These are phyloP conservation scores for Calendula officinalis DNA, from an alignment of 129 eudicot species.

Conservation along the genomic window DNA sequence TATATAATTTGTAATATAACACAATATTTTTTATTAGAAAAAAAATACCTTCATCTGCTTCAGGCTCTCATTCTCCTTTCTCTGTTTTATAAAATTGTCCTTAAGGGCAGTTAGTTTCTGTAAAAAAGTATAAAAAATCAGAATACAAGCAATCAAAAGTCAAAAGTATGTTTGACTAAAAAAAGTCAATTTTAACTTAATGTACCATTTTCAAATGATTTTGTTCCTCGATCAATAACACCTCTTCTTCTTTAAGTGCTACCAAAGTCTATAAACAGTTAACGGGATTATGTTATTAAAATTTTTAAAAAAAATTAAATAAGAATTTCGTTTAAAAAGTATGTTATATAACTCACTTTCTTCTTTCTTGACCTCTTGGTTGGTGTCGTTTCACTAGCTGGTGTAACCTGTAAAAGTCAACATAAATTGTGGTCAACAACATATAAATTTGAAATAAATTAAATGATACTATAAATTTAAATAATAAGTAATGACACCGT, in stretches of 20 bases:
- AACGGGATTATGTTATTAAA: neutral
- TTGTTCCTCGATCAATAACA: constrained; percentile 32
- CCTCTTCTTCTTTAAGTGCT: constrained; percentile 40
- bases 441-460: neutral
- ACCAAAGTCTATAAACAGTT: constrained; percentile 33
- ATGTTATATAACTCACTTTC: constrained; percentile 36
- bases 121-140: constrained; percentile 9
- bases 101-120: constrained; percentile 36
- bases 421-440: neutral
- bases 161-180: constrained; percentile 9
- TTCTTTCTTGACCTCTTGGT: constrained; percentile 60
- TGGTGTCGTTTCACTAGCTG: constrained; percentile 28
- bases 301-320: neutral
- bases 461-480: neutral
- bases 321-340: neutral
- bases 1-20: neutral
- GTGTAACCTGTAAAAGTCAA: constrained; percentile 29
- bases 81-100: constrained; percentile 31
- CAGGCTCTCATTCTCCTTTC: constrained; percentile 32
- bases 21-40: neutral
- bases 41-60: constrained; percentile 33
- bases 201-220: constrained; percentile 34
- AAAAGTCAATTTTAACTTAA: neutral
- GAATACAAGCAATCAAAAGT: constrained; percentile 2
- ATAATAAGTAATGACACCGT: constrained; percentile 2